Evolutionary conservation across 1,284 basidiomycete species (phyloP).

Genomic region (Sporisorium exsertum): DNA sequence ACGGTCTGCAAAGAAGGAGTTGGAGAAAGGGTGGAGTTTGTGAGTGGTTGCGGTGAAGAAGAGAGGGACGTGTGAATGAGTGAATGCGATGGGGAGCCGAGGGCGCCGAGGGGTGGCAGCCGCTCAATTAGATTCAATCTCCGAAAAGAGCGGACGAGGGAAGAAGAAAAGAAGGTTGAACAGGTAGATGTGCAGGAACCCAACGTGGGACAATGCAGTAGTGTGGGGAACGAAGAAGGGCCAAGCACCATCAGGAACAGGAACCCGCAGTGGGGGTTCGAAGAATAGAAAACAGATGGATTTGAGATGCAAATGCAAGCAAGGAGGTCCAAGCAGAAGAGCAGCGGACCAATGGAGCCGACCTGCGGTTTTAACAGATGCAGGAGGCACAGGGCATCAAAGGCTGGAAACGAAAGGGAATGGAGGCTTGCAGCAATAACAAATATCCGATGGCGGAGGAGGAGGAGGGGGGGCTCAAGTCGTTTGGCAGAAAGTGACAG

Average conservation of each 20-base stretch:
- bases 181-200: neutral
- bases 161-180: neutral
- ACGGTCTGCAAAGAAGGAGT: neutral
- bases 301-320: neutral
- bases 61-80: neutral
- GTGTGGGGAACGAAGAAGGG: neutral
- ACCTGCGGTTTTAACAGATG: neutral
- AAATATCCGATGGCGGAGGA: neutral
- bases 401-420: too few species aligned
- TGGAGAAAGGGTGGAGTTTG: neutral
- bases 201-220: neutral
- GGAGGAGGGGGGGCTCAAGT: neutral
- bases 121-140: neutral
- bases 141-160: neutral
- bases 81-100: neutral
- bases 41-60: neutral
- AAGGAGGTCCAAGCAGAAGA: neutral
- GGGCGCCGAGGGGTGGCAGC: neutral
- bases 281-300: too few species aligned
- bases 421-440: neutral
- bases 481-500: neutral
- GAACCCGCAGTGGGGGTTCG: neutral
- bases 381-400: neutral
- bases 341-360: neutral
- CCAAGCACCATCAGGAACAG: neutral